Evolutionary conservation across 768 basidiomycete species (phyloP).

Genomic region (Hydnomerulius pinastri): DNA sequence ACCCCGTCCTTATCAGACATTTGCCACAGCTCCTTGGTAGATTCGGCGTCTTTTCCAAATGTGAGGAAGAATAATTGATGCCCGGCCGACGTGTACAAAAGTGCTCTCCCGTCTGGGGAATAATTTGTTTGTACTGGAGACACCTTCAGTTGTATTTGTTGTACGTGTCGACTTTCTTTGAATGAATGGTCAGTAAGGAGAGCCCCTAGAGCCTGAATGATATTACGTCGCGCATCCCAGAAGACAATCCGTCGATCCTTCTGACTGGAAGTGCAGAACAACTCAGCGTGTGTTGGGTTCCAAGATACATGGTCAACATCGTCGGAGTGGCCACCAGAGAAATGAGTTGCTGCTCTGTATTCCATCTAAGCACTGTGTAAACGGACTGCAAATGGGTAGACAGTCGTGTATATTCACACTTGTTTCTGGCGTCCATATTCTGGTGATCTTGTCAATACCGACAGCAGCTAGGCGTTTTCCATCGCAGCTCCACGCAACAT

Average conservation of each 20-base stretch:
- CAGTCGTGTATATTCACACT: slow-evolving; percentile 51
- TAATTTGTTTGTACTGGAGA: slow-evolving; percentile 69
- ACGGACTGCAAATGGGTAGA: background rate
- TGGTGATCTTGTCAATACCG: slow-evolving; percentile 74
- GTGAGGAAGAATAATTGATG: slow-evolving; percentile 65
- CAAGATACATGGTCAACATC: slow-evolving; percentile 84
- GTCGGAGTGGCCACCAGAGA: slow-evolving; percentile 71
- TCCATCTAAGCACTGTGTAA: slow-evolving; percentile 56
- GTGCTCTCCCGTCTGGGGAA: slow-evolving; percentile 67
- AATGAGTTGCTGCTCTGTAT: slow-evolving; percentile 60
- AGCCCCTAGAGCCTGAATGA: background rate
- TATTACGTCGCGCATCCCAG: slow-evolving; percentile 83
- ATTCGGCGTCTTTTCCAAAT: slow-evolving; percentile 53
- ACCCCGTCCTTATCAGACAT: slow-evolving; percentile 34
- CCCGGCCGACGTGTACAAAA: slow-evolving; percentile 63
- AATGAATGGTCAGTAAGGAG: slow-evolving; percentile 8
- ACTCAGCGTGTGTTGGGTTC: slow-evolving; percentile 83
- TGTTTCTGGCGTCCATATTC: slow-evolving; percentile 80
- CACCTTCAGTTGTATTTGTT: slow-evolving; percentile 58
- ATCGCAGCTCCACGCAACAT: slow-evolving; percentile 85
- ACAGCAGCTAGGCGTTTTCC: slow-evolving; percentile 81
- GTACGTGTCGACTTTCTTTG: slow-evolving; percentile 69
- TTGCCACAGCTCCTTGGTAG: slow-evolving; percentile 53
- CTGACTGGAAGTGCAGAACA: slow-evolving; percentile 79
- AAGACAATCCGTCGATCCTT: slow-evolving; percentile 76